Base-by-base conservation (phyloP, 164 flowering plant species). In the Hamamelis virginiana region DNA sequence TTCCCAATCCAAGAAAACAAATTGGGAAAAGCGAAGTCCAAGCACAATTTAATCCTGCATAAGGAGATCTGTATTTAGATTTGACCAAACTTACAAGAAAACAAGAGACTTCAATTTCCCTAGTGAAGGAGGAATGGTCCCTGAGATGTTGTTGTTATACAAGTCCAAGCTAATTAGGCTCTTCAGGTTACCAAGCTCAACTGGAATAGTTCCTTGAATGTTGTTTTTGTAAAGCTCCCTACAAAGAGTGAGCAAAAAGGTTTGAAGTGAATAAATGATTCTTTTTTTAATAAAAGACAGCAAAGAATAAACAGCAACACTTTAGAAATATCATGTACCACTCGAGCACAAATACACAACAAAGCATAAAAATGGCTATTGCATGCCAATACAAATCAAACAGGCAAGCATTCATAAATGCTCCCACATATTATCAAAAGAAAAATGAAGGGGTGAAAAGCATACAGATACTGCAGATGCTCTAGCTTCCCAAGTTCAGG, bases 201-300 rank as follows among this genome's bases (percentile, higher is more conserved):
- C 60, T 13, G 98, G 98, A 28, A 94, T 86, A n/a, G 81, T 72
- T 57, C 98, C 98, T 76, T 87, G 85, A 68, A 94, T 89, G 71
- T 86, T 90, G 84, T 94, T 94, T 77, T 81, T 86, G 85, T 89
- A 91, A 10, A 94, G 90, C 77, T 94, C 98, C 78, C 98, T 94
- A 80, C 68, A 76, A 68, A 38, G 12, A 72, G n/a, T 1, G 14
- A 13, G 48, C 11, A 59, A 26, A 58, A 27, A 46, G 8, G 4
- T 11, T 44, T 47, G 10, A 58, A 52, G 53, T 50, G 21, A 60
- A 52, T 13, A 61, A 44, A 27, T 22, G 59, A 51, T 41, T n/a
- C 33, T n/a, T n/a, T n/a, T n/a, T n/a, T n/a, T n/a, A n/a, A n/a
- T 4, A 5, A 41, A 2, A 43, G 33, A 26, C 41, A 55, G 3